Percentiles rank a stretch among this genome's conserved stretches.
Evolutionary conservation across 78 protist species (phyloP).

Genomic region (Monocercomonoides exilis): DNA sequence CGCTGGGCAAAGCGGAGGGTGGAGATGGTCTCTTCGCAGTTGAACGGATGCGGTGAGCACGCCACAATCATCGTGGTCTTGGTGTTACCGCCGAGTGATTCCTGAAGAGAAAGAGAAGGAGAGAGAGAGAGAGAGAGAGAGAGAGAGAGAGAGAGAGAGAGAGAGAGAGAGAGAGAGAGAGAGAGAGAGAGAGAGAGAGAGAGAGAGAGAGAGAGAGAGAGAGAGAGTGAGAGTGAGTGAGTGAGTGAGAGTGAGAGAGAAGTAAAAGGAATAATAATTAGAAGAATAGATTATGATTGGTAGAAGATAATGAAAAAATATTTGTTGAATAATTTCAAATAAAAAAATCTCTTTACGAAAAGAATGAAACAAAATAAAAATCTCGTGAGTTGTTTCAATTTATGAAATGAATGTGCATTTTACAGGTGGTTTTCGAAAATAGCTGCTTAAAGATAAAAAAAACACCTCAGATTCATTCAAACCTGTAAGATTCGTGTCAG

Average conservation of each 20-base stretch:
- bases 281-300: too few species aligned
- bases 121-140: background rate
- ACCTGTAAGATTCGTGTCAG: slow-evolving; percentile 35
- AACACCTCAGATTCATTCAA: background rate
- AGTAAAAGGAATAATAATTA: too few species aligned
- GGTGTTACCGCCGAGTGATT: slow-evolving; percentile 37
- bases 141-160: background rate
- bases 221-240: too few species aligned
- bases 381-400: background rate
- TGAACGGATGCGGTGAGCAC: background rate
- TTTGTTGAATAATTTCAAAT: too few species aligned
- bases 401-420: background rate
- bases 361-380: background rate
- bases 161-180: background rate
- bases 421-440: background rate
- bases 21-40: slow-evolving; percentile 7
- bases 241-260: too few species aligned
- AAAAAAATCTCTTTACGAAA: too few species aligned
- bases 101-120: background rate
- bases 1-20: slow-evolving; percentile 6
- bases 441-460: too few species aligned
- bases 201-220: too few species aligned
- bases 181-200: background rate
- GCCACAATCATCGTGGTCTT: slow-evolving; percentile 29
- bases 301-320: too few species aligned